Evolutionary conservation across 306 rosid genomes (phyloP).

Genomic region (Castanospermum australe): DNA sequence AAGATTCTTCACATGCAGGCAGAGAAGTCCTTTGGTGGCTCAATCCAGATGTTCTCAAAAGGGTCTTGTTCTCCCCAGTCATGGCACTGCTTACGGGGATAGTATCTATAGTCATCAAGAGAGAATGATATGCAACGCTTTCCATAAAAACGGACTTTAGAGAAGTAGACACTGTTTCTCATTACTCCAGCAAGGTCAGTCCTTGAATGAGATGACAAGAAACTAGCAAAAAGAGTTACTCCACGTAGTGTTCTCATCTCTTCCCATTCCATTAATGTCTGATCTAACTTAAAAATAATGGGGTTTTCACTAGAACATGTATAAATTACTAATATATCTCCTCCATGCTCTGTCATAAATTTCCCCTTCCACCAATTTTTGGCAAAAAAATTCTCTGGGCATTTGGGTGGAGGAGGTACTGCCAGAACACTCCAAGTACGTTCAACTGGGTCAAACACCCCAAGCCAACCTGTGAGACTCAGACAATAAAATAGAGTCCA

Average conservation of each 20-base stretch:
- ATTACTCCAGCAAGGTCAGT: slow-evolving; percentile 53
- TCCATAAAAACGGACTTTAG: slow-evolving; percentile 69
- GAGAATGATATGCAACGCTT: slow-evolving; percentile 72
- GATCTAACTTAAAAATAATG: slow-evolving; percentile 64
- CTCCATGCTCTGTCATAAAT: slow-evolving; percentile 68
- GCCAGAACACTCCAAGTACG: slow-evolving; percentile 64
- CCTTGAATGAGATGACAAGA: slow-evolving; percentile 67
- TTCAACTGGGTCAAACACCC: slow-evolving; percentile 64
- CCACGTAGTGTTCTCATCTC: slow-evolving; percentile 65
- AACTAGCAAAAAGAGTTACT: slow-evolving; percentile 70
- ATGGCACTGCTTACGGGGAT: slow-evolving; percentile 67
- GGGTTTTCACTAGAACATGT: slow-evolving; percentile 71
- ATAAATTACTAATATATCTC: slow-evolving; percentile 60
- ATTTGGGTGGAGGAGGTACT: slow-evolving; percentile 73
- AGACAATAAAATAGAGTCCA: slow-evolving; percentile 56
- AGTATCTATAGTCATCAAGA: slow-evolving; percentile 53
- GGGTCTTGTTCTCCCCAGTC: slow-evolving; percentile 73
- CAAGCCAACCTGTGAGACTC: slow-evolving; percentile 72
- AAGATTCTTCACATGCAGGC: slow-evolving; percentile 36
- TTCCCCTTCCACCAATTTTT: slow-evolving; percentile 80
- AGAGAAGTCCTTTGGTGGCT: slow-evolving; percentile 59
- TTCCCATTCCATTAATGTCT: slow-evolving; percentile 58
- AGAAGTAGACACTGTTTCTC: slow-evolving; percentile 71
- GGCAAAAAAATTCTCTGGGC: slow-evolving; percentile 63
- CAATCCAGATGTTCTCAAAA: slow-evolving; percentile 66